Percentiles rank a stretch among this genome's conserved stretches.
Conservation (phyloP, 257 asterid genomes). For the Orobanche coerulescens region DNA sequence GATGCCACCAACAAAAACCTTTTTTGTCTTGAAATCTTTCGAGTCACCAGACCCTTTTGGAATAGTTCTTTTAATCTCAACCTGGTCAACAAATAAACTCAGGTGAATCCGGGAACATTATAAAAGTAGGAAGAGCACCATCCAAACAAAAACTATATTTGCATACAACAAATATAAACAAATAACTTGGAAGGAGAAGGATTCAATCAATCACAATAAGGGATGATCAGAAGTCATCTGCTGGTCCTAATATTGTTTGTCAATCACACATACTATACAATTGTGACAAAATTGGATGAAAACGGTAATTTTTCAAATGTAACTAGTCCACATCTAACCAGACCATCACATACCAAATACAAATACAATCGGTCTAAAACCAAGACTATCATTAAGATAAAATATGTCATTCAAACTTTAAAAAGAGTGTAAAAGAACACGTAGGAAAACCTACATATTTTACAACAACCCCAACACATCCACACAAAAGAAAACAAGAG, state of each 20-base stretch:
- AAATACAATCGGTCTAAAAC: not conserved
- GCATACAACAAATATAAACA: not conserved
- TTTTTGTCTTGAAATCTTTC: slow-evolving; percentile 77
- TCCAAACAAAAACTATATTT: not conserved
- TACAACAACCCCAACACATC: not conserved
- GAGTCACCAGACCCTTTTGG: slow-evolving; percentile 83
- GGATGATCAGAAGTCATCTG: not conserved
- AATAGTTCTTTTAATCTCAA: slow-evolving; percentile 88
- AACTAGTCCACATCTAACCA: too few relatives aligned
- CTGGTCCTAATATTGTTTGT: not conserved
- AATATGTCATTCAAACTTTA: not conserved
- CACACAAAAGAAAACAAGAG: not conserved
- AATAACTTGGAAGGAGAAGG: not conserved
- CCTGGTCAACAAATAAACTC: slow-evolving; percentile 34
- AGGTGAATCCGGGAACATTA: not conserved
- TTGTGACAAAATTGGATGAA: not conserved
- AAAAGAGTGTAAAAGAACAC: not conserved
- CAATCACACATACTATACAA: not conserved
- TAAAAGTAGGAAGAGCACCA: not conserved
- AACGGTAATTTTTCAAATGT: not conserved
- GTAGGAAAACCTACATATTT: not conserved
- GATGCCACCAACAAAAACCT: slow-evolving; percentile 85
- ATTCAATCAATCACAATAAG: not conserved
- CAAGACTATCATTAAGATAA: not conserved
- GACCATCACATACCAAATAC: too few relatives aligned